These are phyloP conservation scores for Candida neerlandica DNA, from an alignment of 1,139 yeast genomes.

Conservation along the genomic window DNA sequence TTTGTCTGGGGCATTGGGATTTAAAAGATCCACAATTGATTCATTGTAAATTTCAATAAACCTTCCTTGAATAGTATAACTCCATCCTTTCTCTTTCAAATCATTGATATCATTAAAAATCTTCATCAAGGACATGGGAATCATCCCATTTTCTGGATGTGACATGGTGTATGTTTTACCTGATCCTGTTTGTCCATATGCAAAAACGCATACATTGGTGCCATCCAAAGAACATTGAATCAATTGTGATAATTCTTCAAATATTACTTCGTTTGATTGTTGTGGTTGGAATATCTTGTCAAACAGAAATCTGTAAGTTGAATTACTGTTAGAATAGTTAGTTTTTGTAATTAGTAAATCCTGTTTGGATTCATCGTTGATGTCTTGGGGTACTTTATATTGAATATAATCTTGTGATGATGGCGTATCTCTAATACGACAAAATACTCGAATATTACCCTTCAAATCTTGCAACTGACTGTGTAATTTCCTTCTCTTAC, in stretches of 20 bases:
- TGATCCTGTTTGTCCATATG: constrained; percentile 97
- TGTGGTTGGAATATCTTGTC: constrained; percentile 73
- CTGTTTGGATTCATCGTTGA: constrained; percentile 52
- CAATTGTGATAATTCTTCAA: constrained; percentile 82
- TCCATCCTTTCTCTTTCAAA: constrained; percentile 64
- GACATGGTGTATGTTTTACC: constrained; percentile 96
- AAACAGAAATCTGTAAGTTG: constrained; percentile 56
- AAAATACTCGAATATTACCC: constrained; percentile 90
- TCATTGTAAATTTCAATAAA: constrained; percentile 92
- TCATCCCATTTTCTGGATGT: constrained; percentile 70
- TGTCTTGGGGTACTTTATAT: constrained; percentile 46
- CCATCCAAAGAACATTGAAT: constrained; percentile 93
- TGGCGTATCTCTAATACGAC: constrained; percentile 73
- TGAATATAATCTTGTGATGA: constrained; percentile 37
- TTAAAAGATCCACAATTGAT: constrained; percentile 67
- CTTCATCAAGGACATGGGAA: constrained; percentile 73
- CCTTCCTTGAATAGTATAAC: constrained; percentile 67
- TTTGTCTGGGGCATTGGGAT: constrained; percentile 32
- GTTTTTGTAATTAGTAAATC: constrained; percentile 39
- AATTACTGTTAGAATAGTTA: constrained; percentile 16
- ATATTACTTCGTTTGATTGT: constrained; percentile 62
- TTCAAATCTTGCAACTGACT: constrained; percentile 80
- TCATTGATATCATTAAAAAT: constrained; percentile 64
- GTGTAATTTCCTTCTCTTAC: constrained; percentile 64
- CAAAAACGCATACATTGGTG: constrained; percentile 88